These are phyloP conservation scores for Aspergillus cejpii DNA, from an alignment of 2,329 filamentous ascomycete genomes.

Conservation along the genomic window DNA sequence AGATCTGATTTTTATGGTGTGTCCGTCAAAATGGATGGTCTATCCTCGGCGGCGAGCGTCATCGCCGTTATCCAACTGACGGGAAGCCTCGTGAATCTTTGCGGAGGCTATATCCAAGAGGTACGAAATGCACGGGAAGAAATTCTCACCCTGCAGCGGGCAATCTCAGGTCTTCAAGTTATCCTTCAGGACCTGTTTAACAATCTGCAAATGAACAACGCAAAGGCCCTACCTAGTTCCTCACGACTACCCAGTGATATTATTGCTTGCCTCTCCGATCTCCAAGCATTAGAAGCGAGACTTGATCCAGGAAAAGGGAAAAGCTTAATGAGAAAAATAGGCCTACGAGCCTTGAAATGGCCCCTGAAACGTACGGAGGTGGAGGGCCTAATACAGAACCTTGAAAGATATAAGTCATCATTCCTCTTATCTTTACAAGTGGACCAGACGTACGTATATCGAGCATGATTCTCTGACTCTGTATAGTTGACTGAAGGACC, in stretches of 20 bases:
- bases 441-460: slow-evolving; percentile 24
- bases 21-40: slow-evolving; percentile 5
- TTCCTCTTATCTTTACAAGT: slow-evolving; percentile 23
- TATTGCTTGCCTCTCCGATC: slow-evolving; percentile 10
- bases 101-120: slow-evolving; percentile 17
- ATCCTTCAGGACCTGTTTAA: slow-evolving; percentile 12
- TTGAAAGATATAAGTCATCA: slow-evolving; percentile 21
- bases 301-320: slow-evolving; percentile 1
- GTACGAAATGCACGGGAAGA: slow-evolving; percentile 22
- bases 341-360: slow-evolving; percentile 27
- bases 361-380: slow-evolving; percentile 25
- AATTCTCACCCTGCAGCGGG: slow-evolving; percentile 15
- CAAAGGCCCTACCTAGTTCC: slow-evolving; percentile 6
- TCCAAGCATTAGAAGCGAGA: slow-evolving; percentile 9
- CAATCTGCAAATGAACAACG: slow-evolving; percentile 7
- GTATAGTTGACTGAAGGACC: slow-evolving; percentile 3
- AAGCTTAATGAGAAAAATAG: slow-evolving; percentile 17
- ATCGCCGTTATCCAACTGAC: slow-evolving; percentile 21
- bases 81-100: slow-evolving; percentile 17
- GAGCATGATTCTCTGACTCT: slow-evolving; percentile 5
- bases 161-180: slow-evolving; percentile 7
- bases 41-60: slow-evolving; percentile 17
- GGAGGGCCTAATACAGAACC: slow-evolving; percentile 11
- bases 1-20: slow-evolving; percentile 5
- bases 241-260: slow-evolving; percentile 9